These are phyloP conservation scores for Lasiodiplodia citricola DNA, from an alignment of 2,329 filamentous ascomycete genomes.

Conservation along the genomic window DNA sequence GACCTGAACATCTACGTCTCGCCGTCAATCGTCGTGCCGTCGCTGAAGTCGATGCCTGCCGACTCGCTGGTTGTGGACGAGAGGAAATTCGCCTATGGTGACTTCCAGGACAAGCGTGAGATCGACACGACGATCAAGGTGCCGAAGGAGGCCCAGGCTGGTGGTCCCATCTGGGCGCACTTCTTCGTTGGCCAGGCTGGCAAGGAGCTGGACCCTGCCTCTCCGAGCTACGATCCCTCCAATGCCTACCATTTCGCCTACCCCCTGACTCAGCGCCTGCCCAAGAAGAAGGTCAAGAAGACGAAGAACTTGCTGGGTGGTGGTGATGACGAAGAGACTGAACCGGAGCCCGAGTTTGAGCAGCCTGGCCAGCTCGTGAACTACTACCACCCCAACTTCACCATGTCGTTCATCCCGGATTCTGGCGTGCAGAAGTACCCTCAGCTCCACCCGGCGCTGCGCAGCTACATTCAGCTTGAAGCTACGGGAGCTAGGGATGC, in stretches of 20 bases:
- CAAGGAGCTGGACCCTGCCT: constrained; percentile 74
- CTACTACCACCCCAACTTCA: constrained; percentile 96
- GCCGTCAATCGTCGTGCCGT: constrained; percentile 70
- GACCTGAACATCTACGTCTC: constrained; percentile 89
- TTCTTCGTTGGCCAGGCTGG: constrained; percentile 86
- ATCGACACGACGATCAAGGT: constrained; percentile 79
- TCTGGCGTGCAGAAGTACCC: constrained; percentile 72
- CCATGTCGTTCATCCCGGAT: constrained; percentile 83
- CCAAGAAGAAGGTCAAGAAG: constrained; percentile 89
- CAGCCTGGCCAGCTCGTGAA: constrained; percentile 72
- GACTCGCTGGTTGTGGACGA: constrained; percentile 79
- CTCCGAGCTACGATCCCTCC: constrained; percentile 71
- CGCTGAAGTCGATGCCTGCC: constrained; percentile 67
- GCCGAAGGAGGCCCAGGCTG: constrained; percentile 81
- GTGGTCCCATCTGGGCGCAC: constrained; percentile 93
- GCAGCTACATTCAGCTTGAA: constrained; percentile 81
- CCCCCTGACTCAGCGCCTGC: constrained; percentile 85
- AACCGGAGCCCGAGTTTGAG: constrained; percentile 57
- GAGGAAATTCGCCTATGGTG: constrained; percentile 77
- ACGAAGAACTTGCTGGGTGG: constrained; percentile 78
- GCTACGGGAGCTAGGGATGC: constrained; percentile 79
- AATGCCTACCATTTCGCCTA: constrained; percentile 84
- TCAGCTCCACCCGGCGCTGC: constrained; percentile 72
- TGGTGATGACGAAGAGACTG: constrained; percentile 53
- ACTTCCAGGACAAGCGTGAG: constrained; percentile 78